Evolutionary conservation across 371 early-diverging fungal genomes (phyloP).

Genomic region (Mucor irregularis): DNA sequence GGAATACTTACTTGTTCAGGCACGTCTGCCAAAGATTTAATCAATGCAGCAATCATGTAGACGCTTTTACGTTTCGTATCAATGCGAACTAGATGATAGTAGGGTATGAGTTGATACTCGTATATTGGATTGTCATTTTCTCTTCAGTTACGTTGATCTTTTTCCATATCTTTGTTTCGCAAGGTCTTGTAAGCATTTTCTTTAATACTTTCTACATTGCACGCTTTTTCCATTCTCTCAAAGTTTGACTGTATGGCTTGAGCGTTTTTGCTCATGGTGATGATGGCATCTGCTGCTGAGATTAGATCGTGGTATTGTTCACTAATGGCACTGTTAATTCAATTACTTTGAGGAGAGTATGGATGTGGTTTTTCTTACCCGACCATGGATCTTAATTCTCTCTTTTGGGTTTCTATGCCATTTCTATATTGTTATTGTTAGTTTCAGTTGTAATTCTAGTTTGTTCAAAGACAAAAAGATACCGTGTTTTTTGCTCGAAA

Average conservation of each 20-base stretch:
- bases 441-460: not conserved
- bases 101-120: not conserved
- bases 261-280: conserved; percentile 70
- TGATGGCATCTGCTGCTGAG: conserved; percentile 82
- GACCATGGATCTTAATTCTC: conserved; percentile 83
- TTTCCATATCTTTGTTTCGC: conserved; percentile 13
- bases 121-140: not conserved
- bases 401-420: conserved; percentile 77
- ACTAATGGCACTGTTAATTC: too few relatives aligned
- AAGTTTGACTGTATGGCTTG: conserved; percentile 58
- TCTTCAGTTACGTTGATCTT: conserved; percentile 7
- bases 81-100: conserved; percentile 15
- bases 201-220: conserved; percentile 60
- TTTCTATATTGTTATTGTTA: not conserved
- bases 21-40: conserved; percentile 83
- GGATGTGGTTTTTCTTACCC: conserved; percentile 55
- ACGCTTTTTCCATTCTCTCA: conserved; percentile 56
- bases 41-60: conserved; percentile 74
- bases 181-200: conserved; percentile 12
- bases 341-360: not conserved
- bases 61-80: conserved; percentile 59
- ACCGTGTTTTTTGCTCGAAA: conserved; percentile 31
- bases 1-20: conserved; percentile 76
- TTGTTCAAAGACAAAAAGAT: not conserved
- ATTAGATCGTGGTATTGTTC: conserved; percentile 85